These are phyloP conservation scores for Vairimorpha apis DNA, from an alignment of 371 early-diverging fungal genomes.

Conservation along the genomic window DNA sequence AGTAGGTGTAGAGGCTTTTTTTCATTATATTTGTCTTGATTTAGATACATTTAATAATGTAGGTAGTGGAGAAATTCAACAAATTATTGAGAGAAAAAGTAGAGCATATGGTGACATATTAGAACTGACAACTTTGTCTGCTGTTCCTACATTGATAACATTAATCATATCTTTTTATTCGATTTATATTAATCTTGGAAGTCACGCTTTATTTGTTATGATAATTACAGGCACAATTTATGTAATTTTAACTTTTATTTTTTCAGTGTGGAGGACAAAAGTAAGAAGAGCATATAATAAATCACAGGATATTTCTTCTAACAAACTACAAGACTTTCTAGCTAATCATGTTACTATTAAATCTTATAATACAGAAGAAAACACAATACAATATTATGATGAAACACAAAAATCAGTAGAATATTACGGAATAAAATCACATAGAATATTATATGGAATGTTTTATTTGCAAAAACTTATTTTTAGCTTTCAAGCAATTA, in stretches of 20 bases:
- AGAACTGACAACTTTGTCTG: conserved; percentile 48
- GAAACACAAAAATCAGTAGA: conserved; percentile 34
- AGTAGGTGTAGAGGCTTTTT: conserved; percentile 36
- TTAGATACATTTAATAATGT: conserved; percentile 32
- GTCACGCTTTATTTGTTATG: conserved; percentile 34
- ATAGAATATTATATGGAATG: conserved; percentile 45
- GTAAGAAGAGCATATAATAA: conserved; percentile 48
- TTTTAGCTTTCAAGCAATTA: conserved; percentile 37
- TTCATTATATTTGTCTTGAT: conserved; percentile 45
- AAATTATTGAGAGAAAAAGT: conserved; percentile 50
- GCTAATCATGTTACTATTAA: conserved; percentile 55
- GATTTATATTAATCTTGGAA: conserved; percentile 23
- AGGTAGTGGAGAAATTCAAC: conserved; percentile 54
- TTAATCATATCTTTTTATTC: conserved; percentile 11
- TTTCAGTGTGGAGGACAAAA: conserved; percentile 55
- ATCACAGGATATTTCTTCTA: conserved; percentile 33
- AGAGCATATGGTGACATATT: conserved; percentile 58
- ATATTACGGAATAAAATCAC: conserved; percentile 16
- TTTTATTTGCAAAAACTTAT: conserved; percentile 53
- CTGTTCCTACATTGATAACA: conserved; percentile 37
- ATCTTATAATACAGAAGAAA: conserved; percentile 47
- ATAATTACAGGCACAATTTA: conserved; percentile 36
- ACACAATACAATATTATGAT: conserved; percentile 46
- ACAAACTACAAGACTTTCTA: conserved; percentile 49
- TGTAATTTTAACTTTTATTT: conserved; percentile 47